These are phyloP conservation scores for Aspergillus calidoustus DNA, from an alignment of 2,329 filamentous ascomycete genomes.

Conservation along the genomic window DNA sequence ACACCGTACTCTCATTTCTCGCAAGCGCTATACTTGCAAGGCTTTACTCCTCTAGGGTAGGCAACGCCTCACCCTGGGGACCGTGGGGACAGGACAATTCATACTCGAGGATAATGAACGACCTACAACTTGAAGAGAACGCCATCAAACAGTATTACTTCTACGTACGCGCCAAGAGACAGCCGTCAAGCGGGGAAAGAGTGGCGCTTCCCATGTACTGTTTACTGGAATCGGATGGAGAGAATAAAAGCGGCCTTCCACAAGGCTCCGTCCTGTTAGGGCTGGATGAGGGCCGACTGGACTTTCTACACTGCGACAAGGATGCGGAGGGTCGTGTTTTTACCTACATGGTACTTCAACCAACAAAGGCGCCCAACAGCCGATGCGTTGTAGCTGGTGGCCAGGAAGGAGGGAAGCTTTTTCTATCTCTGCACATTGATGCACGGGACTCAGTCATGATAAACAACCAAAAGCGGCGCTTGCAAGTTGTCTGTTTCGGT, in stretches of 20 bases:
- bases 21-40: conserved; percentile 27
- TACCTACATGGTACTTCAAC: conserved; percentile 17
- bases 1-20: conserved; percentile 26
- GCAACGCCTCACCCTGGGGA: conserved; percentile 14
- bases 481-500: conserved; percentile 6
- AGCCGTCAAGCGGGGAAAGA: not conserved
- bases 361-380: not conserved
- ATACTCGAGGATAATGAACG: not conserved
- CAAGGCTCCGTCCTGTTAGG: conserved; percentile 16
- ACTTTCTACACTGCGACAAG: conserved; percentile 18
- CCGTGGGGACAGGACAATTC: conserved; percentile 17
- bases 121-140: not conserved
- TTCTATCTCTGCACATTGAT: conserved; percentile 11
- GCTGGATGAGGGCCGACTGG: not conserved
- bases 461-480: conserved; percentile 15
- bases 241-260: not conserved
- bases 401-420: not conserved
- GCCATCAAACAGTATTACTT: conserved; percentile 14
- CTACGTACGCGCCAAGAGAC: conserved; percentile 5
- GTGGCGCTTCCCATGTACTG: conserved; percentile 12
- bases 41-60: conserved; percentile 13
- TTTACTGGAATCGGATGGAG: conserved; percentile 14
- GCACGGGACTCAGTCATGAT: conserved; percentile 6
- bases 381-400: not conserved
- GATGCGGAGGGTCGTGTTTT: conserved; percentile 6